A percentile compares a stretch with the other conserved stretches of the same genome.
Evolutionary conservation across 305 asterid genomes (phyloP).

Genomic region (Salvia sclarea): DNA sequence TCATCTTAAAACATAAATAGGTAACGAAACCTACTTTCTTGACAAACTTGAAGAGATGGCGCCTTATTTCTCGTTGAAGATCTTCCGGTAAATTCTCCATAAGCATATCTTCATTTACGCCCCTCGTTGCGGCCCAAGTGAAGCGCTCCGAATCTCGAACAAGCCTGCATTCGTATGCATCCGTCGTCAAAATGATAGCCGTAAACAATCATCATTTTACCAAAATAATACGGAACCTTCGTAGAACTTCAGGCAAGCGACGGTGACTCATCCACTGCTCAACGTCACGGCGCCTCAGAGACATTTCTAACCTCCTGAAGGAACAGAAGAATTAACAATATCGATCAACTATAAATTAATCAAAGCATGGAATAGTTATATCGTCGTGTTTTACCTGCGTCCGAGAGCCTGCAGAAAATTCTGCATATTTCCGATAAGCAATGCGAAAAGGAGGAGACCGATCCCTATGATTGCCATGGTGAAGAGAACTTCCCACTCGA

Average conservation of each 20-base stretch:
- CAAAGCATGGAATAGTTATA: not conserved
- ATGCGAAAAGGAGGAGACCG: slow-evolving; percentile 85
- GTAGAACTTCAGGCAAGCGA: slow-evolving; percentile 68
- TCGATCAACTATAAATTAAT: not conserved
- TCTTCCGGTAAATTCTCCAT: slow-evolving; percentile 88
- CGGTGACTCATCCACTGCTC: slow-evolving; percentile 98
- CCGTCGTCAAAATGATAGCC: not conserved
- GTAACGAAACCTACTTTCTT: slow-evolving; percentile 56
- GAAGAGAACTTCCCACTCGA: slow-evolving; percentile 75
- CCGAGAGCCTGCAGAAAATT: slow-evolving; percentile 90
- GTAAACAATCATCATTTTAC: not conserved
- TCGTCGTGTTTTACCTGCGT: slow-evolving; percentile 55
- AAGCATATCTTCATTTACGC: slow-evolving; percentile 73
- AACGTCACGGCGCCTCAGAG: slow-evolving; percentile 83
- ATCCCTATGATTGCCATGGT: slow-evolving; percentile 74
- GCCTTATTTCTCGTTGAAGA: slow-evolving; percentile 74
- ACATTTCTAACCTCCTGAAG: slow-evolving; percentile 76
- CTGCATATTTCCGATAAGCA: slow-evolving; percentile 90
- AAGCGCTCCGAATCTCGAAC: slow-evolving; percentile 78
- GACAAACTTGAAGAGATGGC: slow-evolving; percentile 75
- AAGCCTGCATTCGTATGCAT: slow-evolving; percentile 44
- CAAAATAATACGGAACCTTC: slow-evolving; percentile 48
- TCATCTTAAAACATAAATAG: not conserved
- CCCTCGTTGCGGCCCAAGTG: slow-evolving; percentile 86
- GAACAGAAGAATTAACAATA: slow-evolving; percentile 5